Conservation (phyloP, 352 stramenopile species). For the Pythium chondricola region DNA sequence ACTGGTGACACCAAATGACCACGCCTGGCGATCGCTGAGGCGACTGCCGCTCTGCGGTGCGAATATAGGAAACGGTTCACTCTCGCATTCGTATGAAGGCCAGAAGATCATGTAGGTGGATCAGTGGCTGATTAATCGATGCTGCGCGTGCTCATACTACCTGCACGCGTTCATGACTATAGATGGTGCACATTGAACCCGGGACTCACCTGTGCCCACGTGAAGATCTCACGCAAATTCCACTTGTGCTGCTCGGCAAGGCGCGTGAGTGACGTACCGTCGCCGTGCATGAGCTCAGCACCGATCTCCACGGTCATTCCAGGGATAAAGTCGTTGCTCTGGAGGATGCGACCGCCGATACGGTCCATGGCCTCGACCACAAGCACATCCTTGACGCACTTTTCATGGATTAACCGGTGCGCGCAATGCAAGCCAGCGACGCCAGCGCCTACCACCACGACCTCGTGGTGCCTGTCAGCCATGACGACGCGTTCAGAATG, state of each 20-base stretch:
- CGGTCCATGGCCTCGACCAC: constrained; percentile 66
- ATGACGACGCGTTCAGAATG: background rate
- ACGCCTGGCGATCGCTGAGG: constrained; percentile 19
- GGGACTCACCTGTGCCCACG: constrained; percentile 74
- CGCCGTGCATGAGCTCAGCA: constrained; percentile 68
- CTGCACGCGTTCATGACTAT: background rate
- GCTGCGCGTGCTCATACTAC: constrained; percentile 11
- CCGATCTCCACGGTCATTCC: constrained; percentile 70
- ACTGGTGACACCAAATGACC: constrained; percentile 63
- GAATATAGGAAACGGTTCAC: constrained; percentile 82
- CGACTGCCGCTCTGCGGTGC: constrained; percentile 47
- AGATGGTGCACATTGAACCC: too few species aligned
- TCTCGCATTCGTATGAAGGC: constrained; percentile 88
- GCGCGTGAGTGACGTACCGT: constrained; percentile 68
- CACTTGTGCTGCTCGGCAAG: constrained; percentile 61
- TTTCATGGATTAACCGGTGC: constrained; percentile 43
- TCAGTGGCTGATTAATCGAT: constrained; percentile 90
- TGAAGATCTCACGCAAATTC: constrained; percentile 77
- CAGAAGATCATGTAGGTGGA: constrained; percentile 63
- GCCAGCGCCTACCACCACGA: constrained; percentile 66
- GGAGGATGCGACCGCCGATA: constrained; percentile 61
- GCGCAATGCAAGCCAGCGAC: constrained; percentile 62
- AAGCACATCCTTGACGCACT: constrained; percentile 58
- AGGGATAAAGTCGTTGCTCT: constrained; percentile 54
- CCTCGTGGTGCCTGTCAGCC: constrained; percentile 24